Evolutionary conservation across 768 basidiomycete genomes (phyloP), one percentile per base, ranked within the genome.

Genomic region (Russula vinacea): DNA sequence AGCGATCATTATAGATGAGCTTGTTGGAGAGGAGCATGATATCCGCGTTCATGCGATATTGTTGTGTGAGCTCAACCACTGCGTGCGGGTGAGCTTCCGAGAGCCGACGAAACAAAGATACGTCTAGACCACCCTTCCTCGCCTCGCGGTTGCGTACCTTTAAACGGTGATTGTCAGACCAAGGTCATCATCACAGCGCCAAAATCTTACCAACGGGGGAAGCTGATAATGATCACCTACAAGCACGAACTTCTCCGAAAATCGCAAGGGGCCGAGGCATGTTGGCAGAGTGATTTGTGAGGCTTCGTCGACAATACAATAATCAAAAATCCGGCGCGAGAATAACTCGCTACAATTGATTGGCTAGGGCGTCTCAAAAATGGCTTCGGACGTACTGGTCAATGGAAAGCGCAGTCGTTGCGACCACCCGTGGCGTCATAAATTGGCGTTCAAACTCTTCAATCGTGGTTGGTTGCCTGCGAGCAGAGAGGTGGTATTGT

Each of bases 181-280:
- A 1, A 4, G 19, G 26, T 24, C 22, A 54, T 40, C 26, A 49
- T 22, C 0, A 47, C 37, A 47, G 44, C 8, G 19, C 7, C 32
- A 58, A 37, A 69, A 13, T 7, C 82, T 62, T 69, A 96, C 96
- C 45, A 98, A 81, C 0, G 97, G 97, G 11, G 96, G 96, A 2
- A 99, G 84, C 71, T 99, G 97, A 77, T 89, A 93, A 76, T 99
- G 97, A 72, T 98, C 97, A 8, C 97, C 97, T 19, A 98, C 96
- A 14, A 98, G 86, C 5, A 98, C 84, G 68, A 98, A 99, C 47
- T 82, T 92, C 56, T 94, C 83, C 2, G 95, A 94, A 70, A 88
- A 92, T 1, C 94, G 86, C 3, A 98, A 77, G 0, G 97, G 97
- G 6, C 97, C 97, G 1, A 98, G 79, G 70, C 94, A 98, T 0